phyloP scores from a whole-genome alignment of 164 flowering plant species.

The Warburgia ugandensis region DNA sequence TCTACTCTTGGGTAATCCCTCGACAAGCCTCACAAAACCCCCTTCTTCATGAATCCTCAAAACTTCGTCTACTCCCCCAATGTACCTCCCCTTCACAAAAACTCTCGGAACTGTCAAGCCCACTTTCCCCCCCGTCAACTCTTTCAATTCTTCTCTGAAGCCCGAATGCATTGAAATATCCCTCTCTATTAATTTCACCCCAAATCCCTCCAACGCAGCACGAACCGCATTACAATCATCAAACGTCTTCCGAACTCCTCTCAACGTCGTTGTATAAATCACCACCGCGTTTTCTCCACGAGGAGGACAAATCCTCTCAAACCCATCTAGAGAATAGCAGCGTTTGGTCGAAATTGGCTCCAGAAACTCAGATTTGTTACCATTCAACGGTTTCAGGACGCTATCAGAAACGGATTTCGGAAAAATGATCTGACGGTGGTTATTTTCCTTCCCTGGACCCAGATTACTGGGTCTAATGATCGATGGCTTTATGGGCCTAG shows the following conservation, averaged over 20 bases:
- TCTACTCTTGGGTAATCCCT: conserved; percentile 52
- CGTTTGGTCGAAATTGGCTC: no score
- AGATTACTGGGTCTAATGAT: conserved; percentile 6
- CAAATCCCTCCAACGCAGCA: conserved; percentile 44
- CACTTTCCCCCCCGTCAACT: conserved; percentile 39
- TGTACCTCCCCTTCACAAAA: conserved; percentile 69
- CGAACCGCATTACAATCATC: conserved; percentile 74
- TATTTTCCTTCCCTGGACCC: not conserved
- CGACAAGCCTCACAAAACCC: conserved; percentile 30
- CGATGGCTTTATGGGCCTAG: conserved; percentile 5
- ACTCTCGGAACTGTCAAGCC: conserved; percentile 48
- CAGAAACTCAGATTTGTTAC: no score
- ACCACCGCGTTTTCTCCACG: conserved; percentile 65
- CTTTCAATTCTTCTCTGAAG: conserved; percentile 67
- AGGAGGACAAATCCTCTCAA: conserved; percentile 46
- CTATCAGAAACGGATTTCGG: not conserved
- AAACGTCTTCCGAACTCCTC: conserved; percentile 76
- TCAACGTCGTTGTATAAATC: conserved; percentile 66
- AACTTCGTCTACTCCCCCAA: conserved; percentile 86
- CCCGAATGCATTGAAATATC: conserved; percentile 86
- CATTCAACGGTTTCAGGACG: conserved; percentile 13
- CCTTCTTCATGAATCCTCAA: conserved; percentile 70
- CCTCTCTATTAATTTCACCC: conserved; percentile 54
- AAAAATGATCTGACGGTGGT: conserved; percentile 2
- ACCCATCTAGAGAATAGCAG: conserved; percentile 19